Conservation (phyloP, 495 filamentous ascomycete species). For the Staphylotrichum tortipilum region DNA sequence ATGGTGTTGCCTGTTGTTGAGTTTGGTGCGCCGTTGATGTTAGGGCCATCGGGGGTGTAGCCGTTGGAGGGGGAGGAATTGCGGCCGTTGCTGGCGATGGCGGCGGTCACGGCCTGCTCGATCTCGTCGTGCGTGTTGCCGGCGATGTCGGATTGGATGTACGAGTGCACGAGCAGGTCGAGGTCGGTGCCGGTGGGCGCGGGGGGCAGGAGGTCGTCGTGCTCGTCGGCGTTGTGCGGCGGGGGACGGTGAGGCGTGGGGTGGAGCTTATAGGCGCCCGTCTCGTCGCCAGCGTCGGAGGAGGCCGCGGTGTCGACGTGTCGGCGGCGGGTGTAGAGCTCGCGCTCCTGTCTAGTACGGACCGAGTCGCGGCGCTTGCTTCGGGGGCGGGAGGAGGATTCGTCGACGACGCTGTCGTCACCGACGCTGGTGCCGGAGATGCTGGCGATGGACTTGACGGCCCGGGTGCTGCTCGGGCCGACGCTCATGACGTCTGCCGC, state of each 20-base stretch:
- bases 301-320: conserved; percentile 59
- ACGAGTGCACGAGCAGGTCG: conserved; percentile 69
- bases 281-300: conserved; percentile 52
- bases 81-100: conserved; percentile 59
- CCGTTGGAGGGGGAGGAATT: conserved; percentile 57
- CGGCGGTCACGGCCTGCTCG: conserved; percentile 46
- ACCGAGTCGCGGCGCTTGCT: conserved; percentile 64
- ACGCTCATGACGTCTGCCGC: conserved; percentile 59
- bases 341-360: conserved; percentile 72
- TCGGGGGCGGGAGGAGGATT: conserved; percentile 49
- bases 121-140: conserved; percentile 75
- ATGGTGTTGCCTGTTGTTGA: too few species aligned
- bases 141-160: conserved; percentile 70
- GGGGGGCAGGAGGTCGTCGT: conserved; percentile 67
- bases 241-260: conserved; percentile 53
- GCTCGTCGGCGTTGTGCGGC: conserved; percentile 52
- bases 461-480: conserved; percentile 76
- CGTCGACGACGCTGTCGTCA: conserved; percentile 33
- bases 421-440: conserved; percentile 54
- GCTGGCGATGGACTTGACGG: conserved; percentile 87
- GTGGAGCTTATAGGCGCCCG: conserved; percentile 54
- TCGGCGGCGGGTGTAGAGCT: conserved; percentile 81
- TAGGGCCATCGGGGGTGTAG: conserved; percentile 39
- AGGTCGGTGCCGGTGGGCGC: conserved; percentile 64
- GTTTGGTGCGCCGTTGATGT: conserved; percentile 29